These are phyloP conservation scores for Cutaneotrichosporon sp. DNA, from an alignment of 1,284 basidiomycete genomes.

Conservation along the genomic window DNA sequence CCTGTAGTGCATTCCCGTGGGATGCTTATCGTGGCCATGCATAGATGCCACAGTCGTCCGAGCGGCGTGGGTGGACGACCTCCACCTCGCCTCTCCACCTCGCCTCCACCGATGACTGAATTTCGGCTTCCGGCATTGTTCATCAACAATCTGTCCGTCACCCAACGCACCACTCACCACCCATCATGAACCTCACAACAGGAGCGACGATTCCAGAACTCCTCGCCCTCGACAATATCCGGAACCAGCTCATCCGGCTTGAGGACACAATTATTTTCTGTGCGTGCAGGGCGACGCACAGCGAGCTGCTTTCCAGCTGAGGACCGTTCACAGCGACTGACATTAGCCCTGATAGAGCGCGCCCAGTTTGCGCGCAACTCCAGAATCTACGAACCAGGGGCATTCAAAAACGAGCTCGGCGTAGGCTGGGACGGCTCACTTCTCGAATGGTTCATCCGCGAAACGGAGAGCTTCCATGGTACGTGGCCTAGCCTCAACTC, in stretches of 20 bases:
- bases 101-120: not conserved
- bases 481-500: conserved; percentile 36
- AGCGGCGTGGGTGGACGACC: not conserved
- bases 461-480: conserved; percentile 94
- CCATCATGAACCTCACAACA: conserved; percentile 47
- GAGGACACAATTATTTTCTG: conserved; percentile 99
- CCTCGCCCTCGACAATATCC: conserved; percentile 76
- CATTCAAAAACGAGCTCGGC: conserved; percentile 61
- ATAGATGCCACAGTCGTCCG: not conserved
- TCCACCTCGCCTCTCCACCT: no score
- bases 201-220: conserved; percentile 65
- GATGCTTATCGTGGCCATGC: not conserved
- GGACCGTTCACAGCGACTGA: not conserved
- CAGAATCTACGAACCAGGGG: conserved; percentile 74
- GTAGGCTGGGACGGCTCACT: conserved; percentile 80
- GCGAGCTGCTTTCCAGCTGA: no score
- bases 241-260: conserved; percentile 78
- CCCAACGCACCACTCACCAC: not conserved
- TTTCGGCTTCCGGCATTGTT: not conserved
- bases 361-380: conserved; percentile 94
- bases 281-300: conserved; percentile 29
- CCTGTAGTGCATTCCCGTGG: not conserved
- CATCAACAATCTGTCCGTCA: not conserved
- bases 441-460: conserved; percentile 96
- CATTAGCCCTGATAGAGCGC: conserved; percentile 76